These are phyloP conservation scores for Scedosporium dehoogii DNA, from an alignment of 2,329 filamentous ascomycete species.

Conservation along the genomic window DNA sequence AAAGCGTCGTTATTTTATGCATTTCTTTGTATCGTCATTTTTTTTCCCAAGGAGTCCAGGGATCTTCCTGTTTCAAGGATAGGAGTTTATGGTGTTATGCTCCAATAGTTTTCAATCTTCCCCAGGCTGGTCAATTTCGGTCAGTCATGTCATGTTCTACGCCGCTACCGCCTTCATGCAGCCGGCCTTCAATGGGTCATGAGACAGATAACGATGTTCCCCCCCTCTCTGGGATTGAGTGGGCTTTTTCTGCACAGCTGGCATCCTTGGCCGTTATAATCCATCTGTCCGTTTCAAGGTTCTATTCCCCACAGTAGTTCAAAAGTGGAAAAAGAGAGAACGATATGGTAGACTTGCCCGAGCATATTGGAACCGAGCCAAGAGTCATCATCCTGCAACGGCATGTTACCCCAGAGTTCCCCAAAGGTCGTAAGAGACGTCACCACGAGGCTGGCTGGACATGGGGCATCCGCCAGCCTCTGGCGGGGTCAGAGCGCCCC, in stretches of 20 bases:
- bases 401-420: not conserved
- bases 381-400: not conserved
- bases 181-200: not conserved
- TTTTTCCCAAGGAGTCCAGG: not conserved
- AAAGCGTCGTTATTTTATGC: not conserved
- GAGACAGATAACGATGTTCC: not conserved
- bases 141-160: not conserved
- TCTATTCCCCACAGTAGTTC: not conserved
- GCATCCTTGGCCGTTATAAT: not conserved
- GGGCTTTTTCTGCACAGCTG: not conserved
- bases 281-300: not conserved
- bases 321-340: not conserved
- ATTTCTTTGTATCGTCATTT: not conserved
- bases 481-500: not conserved
- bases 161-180: not conserved
- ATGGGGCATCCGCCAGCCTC: not conserved
- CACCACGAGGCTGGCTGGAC: not conserved
- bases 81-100: not conserved
- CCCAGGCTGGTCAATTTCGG: not conserved
- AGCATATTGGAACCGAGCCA: not conserved
- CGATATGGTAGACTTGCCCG: not conserved
- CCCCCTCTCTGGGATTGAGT: not conserved
- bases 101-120: not conserved
- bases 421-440: not conserved
- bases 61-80: not conserved